phyloP scores from a whole-genome alignment of 2,329 filamentous ascomycete species.

The Ceratocystis lukuohia region DNA sequence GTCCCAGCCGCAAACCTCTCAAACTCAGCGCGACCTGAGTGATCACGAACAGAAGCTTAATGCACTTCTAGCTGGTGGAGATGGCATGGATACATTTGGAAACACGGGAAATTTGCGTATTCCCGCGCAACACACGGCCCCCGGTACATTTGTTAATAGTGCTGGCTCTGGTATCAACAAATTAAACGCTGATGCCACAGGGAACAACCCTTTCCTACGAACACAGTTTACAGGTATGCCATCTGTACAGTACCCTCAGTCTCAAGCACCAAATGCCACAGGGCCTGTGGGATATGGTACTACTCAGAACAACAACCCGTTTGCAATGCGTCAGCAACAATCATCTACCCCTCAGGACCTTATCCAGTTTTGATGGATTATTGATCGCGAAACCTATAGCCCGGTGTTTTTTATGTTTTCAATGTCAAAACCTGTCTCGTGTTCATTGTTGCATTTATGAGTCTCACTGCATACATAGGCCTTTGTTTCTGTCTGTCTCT shows the following conservation, averaged over 20 bases:
- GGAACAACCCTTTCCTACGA: conserved; percentile 80
- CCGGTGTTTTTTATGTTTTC: not conserved
- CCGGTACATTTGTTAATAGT: conserved; percentile 92
- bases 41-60: conserved; percentile 68
- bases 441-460: not conserved
- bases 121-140: conserved; percentile 89
- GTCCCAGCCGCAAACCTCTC: conserved; percentile 29
- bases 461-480: conserved; percentile 19
- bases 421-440: not conserved
- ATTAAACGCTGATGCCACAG: conserved; percentile 57
- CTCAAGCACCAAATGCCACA: conserved; percentile 41
- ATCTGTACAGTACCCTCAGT: conserved; percentile 38
- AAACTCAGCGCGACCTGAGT: conserved; percentile 43
- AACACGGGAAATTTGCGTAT: conserved; percentile 95
- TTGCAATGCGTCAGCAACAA: conserved; percentile 35
- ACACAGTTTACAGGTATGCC: conserved; percentile 73
- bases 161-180: conserved; percentile 67
- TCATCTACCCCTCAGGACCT: conserved; percentile 41
- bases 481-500: conserved; percentile 21
- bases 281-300: conserved; percentile 41
- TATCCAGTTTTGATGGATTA: conserved; percentile 43
- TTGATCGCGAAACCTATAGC: not conserved
- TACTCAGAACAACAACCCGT: conserved; percentile 42
- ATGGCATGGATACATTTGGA: conserved; percentile 93
- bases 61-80: conserved; percentile 68